Percentiles rank a stretch among this genome's conserved stretches.
These are phyloP conservation scores for Brassica juncea DNA, from an alignment of 345 rosid species.

Conservation along the genomic window DNA sequence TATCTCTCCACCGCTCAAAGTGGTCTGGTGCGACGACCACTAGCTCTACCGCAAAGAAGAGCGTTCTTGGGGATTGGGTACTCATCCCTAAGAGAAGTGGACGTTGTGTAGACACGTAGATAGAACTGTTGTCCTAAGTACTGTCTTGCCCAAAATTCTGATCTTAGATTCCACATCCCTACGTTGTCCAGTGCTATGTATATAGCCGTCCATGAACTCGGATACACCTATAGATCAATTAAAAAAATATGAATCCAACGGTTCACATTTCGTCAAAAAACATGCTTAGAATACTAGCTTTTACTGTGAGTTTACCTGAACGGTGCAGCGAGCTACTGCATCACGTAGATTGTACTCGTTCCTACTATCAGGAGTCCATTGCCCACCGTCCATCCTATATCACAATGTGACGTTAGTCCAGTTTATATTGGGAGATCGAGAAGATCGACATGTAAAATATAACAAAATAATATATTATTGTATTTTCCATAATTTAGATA, in stretches of 20 bases:
- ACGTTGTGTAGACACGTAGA: slow-evolving; percentile 68
- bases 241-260: background rate
- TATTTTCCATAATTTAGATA: background rate
- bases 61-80: slow-evolving; percentile 88
- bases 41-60: slow-evolving; percentile 75
- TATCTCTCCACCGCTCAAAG: slow-evolving; percentile 36
- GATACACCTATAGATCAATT: slow-evolving; percentile 67
- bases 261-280: background rate
- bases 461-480: background rate
- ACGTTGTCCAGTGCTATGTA: slow-evolving; percentile 88
- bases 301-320: slow-evolving; percentile 53
- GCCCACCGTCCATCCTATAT: slow-evolving; percentile 95
- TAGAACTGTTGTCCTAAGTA: slow-evolving; percentile 95
- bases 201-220: slow-evolving; percentile 84
- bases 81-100: slow-evolving; percentile 87
- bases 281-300: background rate
- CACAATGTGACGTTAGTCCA: background rate
- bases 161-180: slow-evolving; percentile 95
- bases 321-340: slow-evolving; percentile 72
- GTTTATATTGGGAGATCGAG: background rate
- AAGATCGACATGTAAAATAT: background rate
- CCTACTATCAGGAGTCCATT: slow-evolving; percentile 73
- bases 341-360: slow-evolving; percentile 79
- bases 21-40: slow-evolving; percentile 75
- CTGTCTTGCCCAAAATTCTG: slow-evolving; percentile 93